Conservation (phyloP, 2,329 filamentous ascomycete genomes). For the Tolypocladium endophyticum region DNA sequence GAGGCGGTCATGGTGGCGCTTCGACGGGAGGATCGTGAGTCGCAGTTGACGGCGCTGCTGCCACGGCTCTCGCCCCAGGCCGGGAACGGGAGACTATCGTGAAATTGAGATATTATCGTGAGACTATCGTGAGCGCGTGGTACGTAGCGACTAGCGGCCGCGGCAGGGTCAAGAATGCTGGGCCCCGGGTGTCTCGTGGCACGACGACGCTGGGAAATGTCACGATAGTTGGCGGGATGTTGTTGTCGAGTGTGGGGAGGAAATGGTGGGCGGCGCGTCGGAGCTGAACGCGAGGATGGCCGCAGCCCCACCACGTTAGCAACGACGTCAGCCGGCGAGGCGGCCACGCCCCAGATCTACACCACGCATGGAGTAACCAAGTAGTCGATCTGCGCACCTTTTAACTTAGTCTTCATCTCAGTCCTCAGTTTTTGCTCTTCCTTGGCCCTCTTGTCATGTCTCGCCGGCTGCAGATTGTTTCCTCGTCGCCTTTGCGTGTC, state of each 20-base stretch:
- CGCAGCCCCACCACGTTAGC: background rate
- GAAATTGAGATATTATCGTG: background rate
- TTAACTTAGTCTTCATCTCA: background rate
- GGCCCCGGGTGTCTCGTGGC: background rate
- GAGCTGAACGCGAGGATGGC: background rate
- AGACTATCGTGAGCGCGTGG: background rate
- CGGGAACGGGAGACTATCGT: background rate
- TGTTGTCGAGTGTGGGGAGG: constrained; percentile 1
- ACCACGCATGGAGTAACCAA: background rate
- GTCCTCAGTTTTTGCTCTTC: background rate
- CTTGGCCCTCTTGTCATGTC: background rate
- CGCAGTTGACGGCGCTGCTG: background rate
- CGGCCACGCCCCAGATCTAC: background rate
- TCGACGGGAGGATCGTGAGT: constrained; percentile 11
- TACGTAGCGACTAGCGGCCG: background rate
- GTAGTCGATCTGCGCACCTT: background rate
- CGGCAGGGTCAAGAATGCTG: background rate
- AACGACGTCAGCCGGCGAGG: background rate
- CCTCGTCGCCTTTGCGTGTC: constrained; percentile 3
- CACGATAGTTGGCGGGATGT: constrained; percentile 1
- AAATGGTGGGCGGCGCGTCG: background rate
- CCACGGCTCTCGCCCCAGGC: background rate
- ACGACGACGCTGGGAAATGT: background rate
- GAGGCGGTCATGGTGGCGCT: constrained; percentile 18
- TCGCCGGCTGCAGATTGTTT: background rate